Evolutionary conservation across 805 yeast species (phyloP).

Genomic region (Metschnikowia vanudenii): DNA sequence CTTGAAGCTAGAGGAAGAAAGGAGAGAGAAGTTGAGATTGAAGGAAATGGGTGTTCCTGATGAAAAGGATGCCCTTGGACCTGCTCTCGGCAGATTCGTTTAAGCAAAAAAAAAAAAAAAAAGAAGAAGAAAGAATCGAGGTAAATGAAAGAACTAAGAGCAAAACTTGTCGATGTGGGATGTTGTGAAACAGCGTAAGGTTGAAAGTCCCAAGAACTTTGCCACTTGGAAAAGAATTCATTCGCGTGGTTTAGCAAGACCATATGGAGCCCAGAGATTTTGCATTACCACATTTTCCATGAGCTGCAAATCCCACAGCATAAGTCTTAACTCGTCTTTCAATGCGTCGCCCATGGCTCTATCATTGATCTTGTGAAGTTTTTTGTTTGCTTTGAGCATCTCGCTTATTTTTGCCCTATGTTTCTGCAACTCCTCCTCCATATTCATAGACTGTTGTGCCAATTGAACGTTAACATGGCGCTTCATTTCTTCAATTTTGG

Average conservation of each 20-base stretch:
- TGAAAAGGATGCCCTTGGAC: slow-evolving; percentile 20
- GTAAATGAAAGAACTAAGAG: no score
- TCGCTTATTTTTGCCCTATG: slow-evolving; percentile 9
- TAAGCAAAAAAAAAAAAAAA: background rate
- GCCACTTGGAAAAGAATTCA: background rate
- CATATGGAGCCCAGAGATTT: background rate
- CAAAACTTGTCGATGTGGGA: background rate
- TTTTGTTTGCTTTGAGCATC: slow-evolving; percentile 8
- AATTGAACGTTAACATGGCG: slow-evolving; percentile 14
- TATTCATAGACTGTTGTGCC: slow-evolving; percentile 13
- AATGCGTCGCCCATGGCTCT: slow-evolving; percentile 6
- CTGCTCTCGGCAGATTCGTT: slow-evolving; percentile 21
- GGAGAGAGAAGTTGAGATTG: slow-evolving; percentile 45
- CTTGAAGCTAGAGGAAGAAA: slow-evolving; percentile 68
- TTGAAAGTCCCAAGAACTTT: background rate
- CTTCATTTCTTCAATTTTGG: slow-evolving; percentile 14
- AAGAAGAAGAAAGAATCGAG: background rate
- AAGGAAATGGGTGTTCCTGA: slow-evolving; percentile 21
- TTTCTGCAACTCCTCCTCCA: slow-evolving; percentile 13
- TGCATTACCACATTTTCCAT: slow-evolving; percentile 10
- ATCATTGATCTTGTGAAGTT: slow-evolving; percentile 11
- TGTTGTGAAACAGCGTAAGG: no score
- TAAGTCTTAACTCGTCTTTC: slow-evolving; percentile 7
- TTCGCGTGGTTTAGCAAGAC: background rate
- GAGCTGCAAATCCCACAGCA: slow-evolving; percentile 15